Conservation (phyloP, 768 basidiomycete genomes). For the Mycena leptocephala region DNA sequence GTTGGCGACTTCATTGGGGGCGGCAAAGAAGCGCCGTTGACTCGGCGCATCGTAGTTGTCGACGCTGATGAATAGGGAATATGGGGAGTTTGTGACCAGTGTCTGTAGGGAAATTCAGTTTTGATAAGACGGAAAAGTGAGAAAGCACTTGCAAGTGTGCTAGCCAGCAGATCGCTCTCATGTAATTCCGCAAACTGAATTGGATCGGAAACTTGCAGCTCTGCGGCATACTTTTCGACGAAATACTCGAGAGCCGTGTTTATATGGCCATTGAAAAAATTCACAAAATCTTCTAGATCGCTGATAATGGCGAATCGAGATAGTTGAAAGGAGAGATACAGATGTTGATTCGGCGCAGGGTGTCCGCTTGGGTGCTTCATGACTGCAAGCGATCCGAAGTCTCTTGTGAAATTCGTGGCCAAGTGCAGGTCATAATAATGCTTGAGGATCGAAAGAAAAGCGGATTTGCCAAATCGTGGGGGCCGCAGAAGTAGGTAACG, state of each 20-base stretch:
- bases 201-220: background rate
- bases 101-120: background rate
- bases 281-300: background rate
- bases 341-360: background rate
- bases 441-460: background rate
- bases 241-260: background rate
- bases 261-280: background rate
- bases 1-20: background rate
- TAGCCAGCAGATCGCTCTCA: background rate
- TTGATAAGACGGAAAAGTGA: background rate
- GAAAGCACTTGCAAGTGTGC: background rate
- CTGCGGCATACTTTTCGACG: background rate
- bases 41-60: constrained; percentile 9
- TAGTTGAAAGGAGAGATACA: background rate
- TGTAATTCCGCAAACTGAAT: background rate
- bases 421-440: constrained; percentile 5
- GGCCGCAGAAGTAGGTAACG: constrained; percentile 6
- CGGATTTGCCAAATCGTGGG: constrained; percentile 4
- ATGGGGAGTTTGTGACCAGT: background rate
- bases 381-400: background rate
- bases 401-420: background rate
- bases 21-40: background rate
- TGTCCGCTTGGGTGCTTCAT: background rate
- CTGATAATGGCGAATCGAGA: background rate
- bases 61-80: background rate